Evolutionary conservation across 2,329 filamentous ascomycete genomes (phyloP), one percentile per base, ranked within the genome.

Genomic region (Fusarium brachygibbosum): DNA sequence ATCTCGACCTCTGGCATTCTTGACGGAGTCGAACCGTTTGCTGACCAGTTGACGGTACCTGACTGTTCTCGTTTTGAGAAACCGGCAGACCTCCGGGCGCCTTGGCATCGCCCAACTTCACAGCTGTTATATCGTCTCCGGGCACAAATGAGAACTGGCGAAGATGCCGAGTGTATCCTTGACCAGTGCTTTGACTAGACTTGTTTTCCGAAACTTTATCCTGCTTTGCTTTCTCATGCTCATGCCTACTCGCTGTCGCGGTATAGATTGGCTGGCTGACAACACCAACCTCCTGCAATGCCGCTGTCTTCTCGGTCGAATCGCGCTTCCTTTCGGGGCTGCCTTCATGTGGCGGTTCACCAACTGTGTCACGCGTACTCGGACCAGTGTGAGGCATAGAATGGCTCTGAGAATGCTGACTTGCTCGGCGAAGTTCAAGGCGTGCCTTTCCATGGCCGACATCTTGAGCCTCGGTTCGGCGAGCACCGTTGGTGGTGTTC

Each of bases 91-190:
- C 46, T 49, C 44, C 25, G 32, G 58, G 38, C 38, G 34, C 31
- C 35, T 34, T 46, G 31, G 42, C n/a, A 14, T 25, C 50, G 13
- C 32, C 41, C 38, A 56, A 49, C 25, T 32, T 53, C 23, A 61
- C 51, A 45, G 40, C 53, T 40, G 68, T 54, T 40, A 29, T 62
- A 53, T 76, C 72, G 35, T 76, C 71, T 49, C 74, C 75, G 23
- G 69, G 66, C 28, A 74, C 70, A 51, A 77, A 77, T 4, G 75
- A 77, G 46, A 77, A 77, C 31, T 72, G 69, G 50, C 75, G 72
- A 42, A 57, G 68, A 51, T 76, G 70, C 17, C 29, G 60, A 51
- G 29, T 23, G 17, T 37, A 29, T 34, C 40, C 46, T 35, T 32
- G 41, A 9, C 56, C 52, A 44, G 21, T 40, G 34, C 19, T 42